A percentile compares a stretch with the other conserved stretches of the same genome.
Evolutionary conservation across 768 basidiomycete genomes (phyloP).

Genomic region (Gloeostereum incarnatum): DNA sequence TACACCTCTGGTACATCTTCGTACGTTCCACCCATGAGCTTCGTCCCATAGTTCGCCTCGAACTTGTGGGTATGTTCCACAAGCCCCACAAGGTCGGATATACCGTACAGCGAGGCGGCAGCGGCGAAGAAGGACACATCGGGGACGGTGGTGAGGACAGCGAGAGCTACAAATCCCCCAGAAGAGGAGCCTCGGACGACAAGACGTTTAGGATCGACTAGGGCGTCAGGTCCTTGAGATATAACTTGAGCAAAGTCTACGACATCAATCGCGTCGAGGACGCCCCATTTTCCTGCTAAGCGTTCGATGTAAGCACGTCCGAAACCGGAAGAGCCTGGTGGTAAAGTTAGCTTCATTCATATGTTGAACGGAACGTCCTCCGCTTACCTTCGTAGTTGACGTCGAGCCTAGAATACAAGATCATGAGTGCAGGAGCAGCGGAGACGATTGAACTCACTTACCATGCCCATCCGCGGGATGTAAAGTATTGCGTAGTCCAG

Average conservation of each 20-base stretch:
- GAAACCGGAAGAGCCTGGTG: conserved; percentile 70
- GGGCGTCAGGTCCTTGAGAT: conserved; percentile 28
- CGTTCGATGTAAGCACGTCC: conserved; percentile 59
- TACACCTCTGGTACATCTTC: conserved; percentile 40
- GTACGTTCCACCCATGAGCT: conserved; percentile 42
- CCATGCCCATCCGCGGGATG: conserved; percentile 68
- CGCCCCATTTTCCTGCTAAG: conserved; percentile 60
- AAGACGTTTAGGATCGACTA: conserved; percentile 54
- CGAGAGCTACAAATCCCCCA: conserved; percentile 64
- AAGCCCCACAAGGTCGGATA: conserved; percentile 50
- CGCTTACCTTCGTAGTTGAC: conserved; percentile 75
- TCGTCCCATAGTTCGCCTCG: conserved; percentile 33
- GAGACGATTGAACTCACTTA: not conserved
- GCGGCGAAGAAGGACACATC: conserved; percentile 47
- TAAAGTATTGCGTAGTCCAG: conserved; percentile 56
- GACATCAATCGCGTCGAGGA: conserved; percentile 67
- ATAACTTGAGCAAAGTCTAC: too few species aligned
- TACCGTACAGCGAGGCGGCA: conserved; percentile 56
- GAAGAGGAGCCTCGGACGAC: conserved; percentile 68
- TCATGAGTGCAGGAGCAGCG: not conserved
- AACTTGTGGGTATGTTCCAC: conserved; percentile 51
- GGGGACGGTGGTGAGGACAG: conserved; percentile 29
- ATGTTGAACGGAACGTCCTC: too few species aligned
- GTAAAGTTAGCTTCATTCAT: too few species aligned
- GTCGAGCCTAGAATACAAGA: conserved; percentile 24